Evolutionary conservation across 2,329 filamentous ascomycete genomes (phyloP), one percentile per base, ranked within the genome.

Genomic region (Sporothrix sp.): DNA sequence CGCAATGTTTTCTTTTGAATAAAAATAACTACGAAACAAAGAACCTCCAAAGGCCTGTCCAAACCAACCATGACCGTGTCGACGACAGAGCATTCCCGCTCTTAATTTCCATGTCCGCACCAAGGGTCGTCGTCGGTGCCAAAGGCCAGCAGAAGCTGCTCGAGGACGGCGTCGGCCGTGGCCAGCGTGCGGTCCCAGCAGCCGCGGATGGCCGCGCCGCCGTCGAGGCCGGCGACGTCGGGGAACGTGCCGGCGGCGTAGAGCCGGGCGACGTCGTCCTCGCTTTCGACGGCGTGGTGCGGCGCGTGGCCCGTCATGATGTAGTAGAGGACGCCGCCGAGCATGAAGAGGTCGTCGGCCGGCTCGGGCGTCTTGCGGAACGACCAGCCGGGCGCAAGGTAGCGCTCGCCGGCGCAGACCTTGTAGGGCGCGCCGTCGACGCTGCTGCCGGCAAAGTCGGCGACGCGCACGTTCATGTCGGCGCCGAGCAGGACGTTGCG

Each of bases 381-480:
- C 7, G 13, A 25, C 44, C 44, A 47, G 23, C 20, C 23, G n/a
- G 44, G 44, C 44, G 20, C 32, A 2, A 35, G 3, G 23, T 36
- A 47, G 4, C 44, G 44, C 32, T 47, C 32, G 14, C 44, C 33
- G 20, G 21, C 28, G 11, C 20, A 46, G 9, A 46, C 18, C 18
- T 23, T 25, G 43, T 46, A 46, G 6, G 30, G 10, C 20, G 10
- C 28, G 28, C 43, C 43, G 20, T 46, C 43, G 18, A 25, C 9
- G 18, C 16, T 7, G 16, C 43, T 46, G 43, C 43, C 43, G 4
- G 30, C 43, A 25, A 46, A 46, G 38, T 42, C 47, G 27, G 46
- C 37, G n/a, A 43, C 14, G 37, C 32, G 30, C 4, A 50, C 16
- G 21, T 43, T 50, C 4, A 36, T 14, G 13, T n/a, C 36, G n/a